Conservation (phyloP, 345 rosid species). For the Eucalyptus camaldulensis region DNA sequence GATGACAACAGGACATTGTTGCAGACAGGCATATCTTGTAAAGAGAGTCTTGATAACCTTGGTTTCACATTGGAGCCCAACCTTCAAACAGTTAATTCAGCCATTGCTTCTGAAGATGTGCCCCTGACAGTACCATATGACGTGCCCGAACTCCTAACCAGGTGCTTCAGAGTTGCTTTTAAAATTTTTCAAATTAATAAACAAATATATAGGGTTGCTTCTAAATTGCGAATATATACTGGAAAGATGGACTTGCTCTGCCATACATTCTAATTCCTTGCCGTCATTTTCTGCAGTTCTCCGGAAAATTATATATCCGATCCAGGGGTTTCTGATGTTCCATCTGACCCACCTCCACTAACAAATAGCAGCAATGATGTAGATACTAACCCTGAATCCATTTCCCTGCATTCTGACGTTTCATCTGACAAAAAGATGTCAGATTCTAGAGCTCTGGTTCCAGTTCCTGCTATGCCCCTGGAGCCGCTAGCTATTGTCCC, state of each 20-base stretch:
- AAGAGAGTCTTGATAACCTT: conserved; percentile 46
- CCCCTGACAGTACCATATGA: conserved; percentile 15
- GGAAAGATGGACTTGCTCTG: not conserved
- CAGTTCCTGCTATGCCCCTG: conserved; percentile 31
- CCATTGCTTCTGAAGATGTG: conserved; percentile 31
- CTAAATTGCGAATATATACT: not conserved
- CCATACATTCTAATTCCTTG: not conserved
- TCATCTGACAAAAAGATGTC: conserved; percentile 27
- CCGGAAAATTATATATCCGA: conserved; percentile 21
- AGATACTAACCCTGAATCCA: conserved; percentile 32
- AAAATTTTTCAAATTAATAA: not conserved
- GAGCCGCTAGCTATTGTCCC: conserved; percentile 67
- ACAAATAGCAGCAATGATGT: conserved; percentile 7
- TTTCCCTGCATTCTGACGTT: conserved; percentile 22
- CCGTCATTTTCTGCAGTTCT: conserved; percentile 22
- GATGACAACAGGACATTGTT: conserved; percentile 70
- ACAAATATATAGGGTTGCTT: not conserved
- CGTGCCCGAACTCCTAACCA: conserved; percentile 9
- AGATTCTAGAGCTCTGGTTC: conserved; percentile 68
- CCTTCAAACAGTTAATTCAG: conserved; percentile 12
- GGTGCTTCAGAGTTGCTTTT: conserved; percentile 24
- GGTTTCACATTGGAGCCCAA: conserved; percentile 83
- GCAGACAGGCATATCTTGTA: conserved; percentile 65
- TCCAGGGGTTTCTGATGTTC: conserved; percentile 17
- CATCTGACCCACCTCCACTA: conserved; percentile 14